Evolutionary conservation across 352 stramenopile species (phyloP).

Genomic region (Blastocystis sp.): DNA sequence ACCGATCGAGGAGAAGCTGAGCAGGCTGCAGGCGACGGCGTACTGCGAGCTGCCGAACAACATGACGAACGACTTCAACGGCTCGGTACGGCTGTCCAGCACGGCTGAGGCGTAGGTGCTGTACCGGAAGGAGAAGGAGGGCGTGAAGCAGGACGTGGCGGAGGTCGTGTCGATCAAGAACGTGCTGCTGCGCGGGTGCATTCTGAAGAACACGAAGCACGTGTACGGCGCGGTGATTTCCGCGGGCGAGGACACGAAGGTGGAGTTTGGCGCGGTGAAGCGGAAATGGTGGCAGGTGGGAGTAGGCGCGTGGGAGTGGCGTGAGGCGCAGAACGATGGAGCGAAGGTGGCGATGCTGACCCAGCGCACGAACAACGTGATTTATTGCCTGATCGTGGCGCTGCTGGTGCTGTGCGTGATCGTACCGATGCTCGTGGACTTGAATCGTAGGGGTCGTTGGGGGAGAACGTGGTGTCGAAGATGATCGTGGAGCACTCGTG

Average conservation of each 20-base stretch:
- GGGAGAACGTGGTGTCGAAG: slow-evolving; percentile 77
- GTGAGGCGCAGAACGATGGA: not conserved
- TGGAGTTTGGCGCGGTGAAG: slow-evolving; percentile 78
- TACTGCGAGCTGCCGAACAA: slow-evolving; percentile 83
- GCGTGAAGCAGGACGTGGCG: slow-evolving; percentile 75
- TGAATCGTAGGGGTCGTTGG: slow-evolving; percentile 77
- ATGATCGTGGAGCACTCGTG: slow-evolving; percentile 73
- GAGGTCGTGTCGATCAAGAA: slow-evolving; percentile 78
- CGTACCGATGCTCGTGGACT: slow-evolving; percentile 59
- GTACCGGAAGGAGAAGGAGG: slow-evolving; percentile 75
- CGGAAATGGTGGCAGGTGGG: slow-evolving; percentile 43
- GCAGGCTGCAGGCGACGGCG: slow-evolving; percentile 75
- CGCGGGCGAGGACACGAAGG: slow-evolving; percentile 87
- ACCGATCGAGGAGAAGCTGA: not conserved
- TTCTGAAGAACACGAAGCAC: slow-evolving; percentile 87
- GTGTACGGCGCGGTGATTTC: slow-evolving; percentile 86
- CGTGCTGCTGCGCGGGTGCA: slow-evolving; percentile 85
- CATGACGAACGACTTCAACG: slow-evolving; percentile 73
- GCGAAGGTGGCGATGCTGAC: slow-evolving; percentile 76
- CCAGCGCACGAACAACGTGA: slow-evolving; percentile 77
- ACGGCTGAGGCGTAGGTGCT: slow-evolving; percentile 82
- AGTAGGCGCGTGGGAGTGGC: not conserved
- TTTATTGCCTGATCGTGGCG: slow-evolving; percentile 74
- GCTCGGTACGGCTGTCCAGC: slow-evolving; percentile 77
- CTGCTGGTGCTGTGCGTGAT: slow-evolving; percentile 76